Base-by-base conservation (phyloP, 2,329 filamentous ascomycete genomes). In the Exophiala sp. region DNA sequence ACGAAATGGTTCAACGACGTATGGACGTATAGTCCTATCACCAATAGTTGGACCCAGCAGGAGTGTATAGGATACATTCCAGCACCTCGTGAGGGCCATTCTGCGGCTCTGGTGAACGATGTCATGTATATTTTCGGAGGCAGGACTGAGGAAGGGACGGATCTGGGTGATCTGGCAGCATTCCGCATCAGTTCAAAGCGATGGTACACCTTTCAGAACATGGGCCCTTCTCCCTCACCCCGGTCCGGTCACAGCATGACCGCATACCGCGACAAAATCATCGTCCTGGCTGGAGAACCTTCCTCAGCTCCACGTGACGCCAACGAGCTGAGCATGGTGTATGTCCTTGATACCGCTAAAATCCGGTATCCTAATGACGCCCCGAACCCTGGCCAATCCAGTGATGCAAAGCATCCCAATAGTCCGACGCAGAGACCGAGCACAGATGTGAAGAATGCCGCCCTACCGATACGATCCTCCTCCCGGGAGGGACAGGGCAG, bases 191-290 rank as follows among this genome's bases (percentile, higher is more conserved):
- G 85, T 1, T 89, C 89, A 9, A 83, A 88, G 58, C 81, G 93
- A 52, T 98, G 93, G 93, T 98, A 97, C 67, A 98, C 93, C 29
- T 98, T 98, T 70, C 93, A 98, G 65, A 98, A 98, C 65, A 98
- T 98, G 93, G 93, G 93, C 0, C 90, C 90, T 2, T 94, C 90
- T 1, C 93, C 93, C 0, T 96, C 90, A 2, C 83, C 93, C 24
- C 80, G 93, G 53, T 97, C 91, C 13, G 93, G 93, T 1, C 93
- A 98, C 67, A 96, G 89, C 67, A 97, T 98, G 93, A 97, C 93
- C 1, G 83, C 89, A 1, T 88, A 91, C 56, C 88, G 88, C 23
- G 96, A 95, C 67, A 86, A 90, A 52, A 84, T 98, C 56, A 84
- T 97, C 41, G 88, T 97, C 34, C 76, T 97, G 24, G 94, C 88